Evolutionary conservation across 495 filamentous ascomycete genomes (phyloP).

Genomic region (Aspergillus leporis): DNA sequence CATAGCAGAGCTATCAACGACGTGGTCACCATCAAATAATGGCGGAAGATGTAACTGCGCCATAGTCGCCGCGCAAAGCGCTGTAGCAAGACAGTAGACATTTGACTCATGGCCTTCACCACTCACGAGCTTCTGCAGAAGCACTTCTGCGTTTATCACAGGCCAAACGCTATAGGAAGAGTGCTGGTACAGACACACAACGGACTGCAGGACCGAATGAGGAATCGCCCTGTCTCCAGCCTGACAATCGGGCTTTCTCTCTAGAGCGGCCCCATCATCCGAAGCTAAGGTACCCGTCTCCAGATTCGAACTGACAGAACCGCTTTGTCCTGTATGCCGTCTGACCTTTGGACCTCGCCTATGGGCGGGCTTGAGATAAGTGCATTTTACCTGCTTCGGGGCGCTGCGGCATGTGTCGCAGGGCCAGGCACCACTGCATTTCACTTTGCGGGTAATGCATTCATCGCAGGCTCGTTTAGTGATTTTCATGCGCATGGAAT

Average conservation of each 20-base stretch:
- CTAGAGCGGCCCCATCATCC: neutral
- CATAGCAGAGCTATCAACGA: conserved; percentile 24
- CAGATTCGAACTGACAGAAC: neutral
- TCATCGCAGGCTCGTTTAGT: conserved; percentile 35
- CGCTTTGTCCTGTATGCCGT: conserved; percentile 1
- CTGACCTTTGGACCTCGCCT: conserved; percentile 33
- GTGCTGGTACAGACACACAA: conserved; percentile 26
- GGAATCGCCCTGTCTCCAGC: conserved; percentile 10
- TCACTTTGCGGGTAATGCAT: conserved; percentile 36
- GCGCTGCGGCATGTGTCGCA: conserved; percentile 30
- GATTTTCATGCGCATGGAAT: conserved; percentile 20
- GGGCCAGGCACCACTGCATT: conserved; percentile 34
- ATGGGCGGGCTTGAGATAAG: conserved; percentile 31
- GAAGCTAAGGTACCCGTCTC: neutral
- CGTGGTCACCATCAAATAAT: conserved; percentile 3
- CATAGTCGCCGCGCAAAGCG: conserved; percentile 37
- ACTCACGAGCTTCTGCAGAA: conserved; percentile 19
- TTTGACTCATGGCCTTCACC: conserved; percentile 3
- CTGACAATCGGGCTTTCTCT: neutral
- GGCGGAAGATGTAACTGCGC: conserved; percentile 32
- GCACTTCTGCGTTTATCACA: conserved; percentile 24
- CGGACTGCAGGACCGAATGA: conserved; percentile 10
- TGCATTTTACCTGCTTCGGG: conserved; percentile 25
- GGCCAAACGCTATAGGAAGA: conserved; percentile 37
- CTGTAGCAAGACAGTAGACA: conserved; percentile 23